Percentiles rank a stretch among this genome's conserved stretches.
Conservation (phyloP, 2,329 filamentous ascomycete genomes). For the Fusarium acutatum region DNA sequence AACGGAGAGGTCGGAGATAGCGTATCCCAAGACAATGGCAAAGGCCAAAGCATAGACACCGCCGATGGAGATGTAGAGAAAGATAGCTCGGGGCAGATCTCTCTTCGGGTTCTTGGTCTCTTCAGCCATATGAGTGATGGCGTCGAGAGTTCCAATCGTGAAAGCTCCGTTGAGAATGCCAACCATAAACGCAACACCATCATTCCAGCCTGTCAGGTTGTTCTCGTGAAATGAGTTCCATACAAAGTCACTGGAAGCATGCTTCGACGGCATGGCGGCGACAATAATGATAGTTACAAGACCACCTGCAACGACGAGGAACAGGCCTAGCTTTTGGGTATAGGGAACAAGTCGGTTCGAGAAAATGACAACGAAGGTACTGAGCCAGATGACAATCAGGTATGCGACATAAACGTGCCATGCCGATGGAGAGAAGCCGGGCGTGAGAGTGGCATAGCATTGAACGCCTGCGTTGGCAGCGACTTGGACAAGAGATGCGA, state of each 20-base stretch:
- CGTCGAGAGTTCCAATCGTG: constrained; percentile 36
- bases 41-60: constrained; percentile 36
- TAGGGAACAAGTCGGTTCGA: constrained; percentile 37
- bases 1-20: constrained; percentile 36
- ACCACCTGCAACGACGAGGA: constrained; percentile 35
- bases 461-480: constrained; percentile 37
- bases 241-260: constrained; percentile 34
- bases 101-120: constrained; percentile 30
- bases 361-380: constrained; percentile 29
- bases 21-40: constrained; percentile 35
- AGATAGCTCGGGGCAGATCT: constrained; percentile 31
- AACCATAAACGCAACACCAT: constrained; percentile 38
- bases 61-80: constrained; percentile 37
- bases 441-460: constrained; percentile 34
- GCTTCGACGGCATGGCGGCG: constrained; percentile 30
- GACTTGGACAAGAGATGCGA: constrained; percentile 38
- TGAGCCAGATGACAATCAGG: constrained; percentile 34
- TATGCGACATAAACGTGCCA: constrained; percentile 41
- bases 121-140: constrained; percentile 41
- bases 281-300: constrained; percentile 36
- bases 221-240: constrained; percentile 39
- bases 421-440: constrained; percentile 10
- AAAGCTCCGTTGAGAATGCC: constrained; percentile 39
- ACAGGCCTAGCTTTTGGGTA: constrained; percentile 35
- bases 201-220: constrained; percentile 38